These are phyloP conservation scores for Plantago ovata DNA, from an alignment of 257 asterid species.

Conservation along the genomic window DNA sequence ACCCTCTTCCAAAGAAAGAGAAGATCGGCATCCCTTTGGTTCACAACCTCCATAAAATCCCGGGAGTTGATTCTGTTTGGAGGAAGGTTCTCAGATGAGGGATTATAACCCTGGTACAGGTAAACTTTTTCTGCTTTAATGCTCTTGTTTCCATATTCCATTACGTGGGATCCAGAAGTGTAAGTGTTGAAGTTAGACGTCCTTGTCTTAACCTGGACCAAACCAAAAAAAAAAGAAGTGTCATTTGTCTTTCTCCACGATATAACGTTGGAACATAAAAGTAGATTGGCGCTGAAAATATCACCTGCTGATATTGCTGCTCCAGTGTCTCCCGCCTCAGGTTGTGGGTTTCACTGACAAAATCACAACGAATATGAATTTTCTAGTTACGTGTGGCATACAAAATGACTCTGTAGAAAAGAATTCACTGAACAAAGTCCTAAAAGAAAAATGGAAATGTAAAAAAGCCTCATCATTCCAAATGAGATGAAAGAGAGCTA, in stretches of 20 bases:
- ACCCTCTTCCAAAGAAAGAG: constrained; percentile 71
- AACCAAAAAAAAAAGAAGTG: constrained; percentile 5
- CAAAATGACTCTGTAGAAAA: too few relatives aligned
- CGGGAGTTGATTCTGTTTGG: constrained; percentile 31
- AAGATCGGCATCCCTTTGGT: constrained; percentile 88
- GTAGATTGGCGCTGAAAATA: not conserved
- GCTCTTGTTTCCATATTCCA: constrained; percentile 76
- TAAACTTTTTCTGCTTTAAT: constrained; percentile 61
- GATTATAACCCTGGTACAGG: constrained; percentile 76
- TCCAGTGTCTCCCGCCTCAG: constrained; percentile 59
- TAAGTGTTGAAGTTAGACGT: constrained; percentile 63
- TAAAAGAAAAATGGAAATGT: not conserved
- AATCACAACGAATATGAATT: not conserved
- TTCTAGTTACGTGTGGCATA: too few relatives aligned
- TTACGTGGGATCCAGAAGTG: constrained; percentile 76
- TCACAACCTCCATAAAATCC: constrained; percentile 44
- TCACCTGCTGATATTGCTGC: constrained; percentile 69
- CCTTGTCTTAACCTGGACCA: constrained; percentile 81
- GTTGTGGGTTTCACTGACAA: constrained; percentile 75
- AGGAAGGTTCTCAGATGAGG: constrained; percentile 61
- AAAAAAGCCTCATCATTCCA: not conserved
- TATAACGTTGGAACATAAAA: not conserved
- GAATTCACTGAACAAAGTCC: too few relatives aligned
- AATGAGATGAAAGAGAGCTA: not conserved
- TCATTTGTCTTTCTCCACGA: not conserved